These are phyloP conservation scores for Porcisia deanei DNA, from an alignment of 208 protist species.

Conservation along the genomic window DNA sequence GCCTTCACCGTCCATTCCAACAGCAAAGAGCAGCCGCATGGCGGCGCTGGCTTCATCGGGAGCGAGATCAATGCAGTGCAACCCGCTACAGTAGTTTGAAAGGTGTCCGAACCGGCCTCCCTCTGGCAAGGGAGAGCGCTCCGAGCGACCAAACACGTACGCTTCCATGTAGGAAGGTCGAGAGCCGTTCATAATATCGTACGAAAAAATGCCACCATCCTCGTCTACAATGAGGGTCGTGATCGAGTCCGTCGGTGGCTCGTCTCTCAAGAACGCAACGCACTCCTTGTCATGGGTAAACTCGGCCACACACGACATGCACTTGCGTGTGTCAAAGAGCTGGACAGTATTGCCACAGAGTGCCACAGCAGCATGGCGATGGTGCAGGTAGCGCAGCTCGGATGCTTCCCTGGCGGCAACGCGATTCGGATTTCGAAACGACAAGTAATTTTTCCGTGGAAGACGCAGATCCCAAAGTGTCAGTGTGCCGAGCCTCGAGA, in stretches of 20 bases:
- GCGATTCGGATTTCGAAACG: slow-evolving; percentile 20
- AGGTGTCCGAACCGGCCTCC: slow-evolving; percentile 41
- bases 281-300: slow-evolving; percentile 51
- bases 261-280: slow-evolving; percentile 29
- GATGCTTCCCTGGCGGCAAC: slow-evolving; percentile 24
- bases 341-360: slow-evolving; percentile 44
- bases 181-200: slow-evolving; percentile 25
- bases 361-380: slow-evolving; percentile 46
- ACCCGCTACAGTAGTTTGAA: slow-evolving; percentile 50
- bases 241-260: slow-evolving; percentile 9
- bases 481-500: slow-evolving; percentile 39
- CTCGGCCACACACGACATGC: slow-evolving; percentile 13
- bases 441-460: slow-evolving; percentile 38
- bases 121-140: slow-evolving; percentile 2
- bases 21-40: slow-evolving; percentile 32
- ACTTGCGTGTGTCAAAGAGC: slow-evolving; percentile 53
- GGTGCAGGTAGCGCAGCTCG: slow-evolving; percentile 50
- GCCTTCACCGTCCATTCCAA: slow-evolving; percentile 72
- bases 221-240: slow-evolving; percentile 62
- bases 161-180: slow-evolving; percentile 26
- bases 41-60: not conserved
- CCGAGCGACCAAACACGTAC: slow-evolving; percentile 40
- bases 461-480: slow-evolving; percentile 65
- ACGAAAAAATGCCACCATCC: slow-evolving; percentile 57
- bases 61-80: slow-evolving; percentile 20